Evolutionary conservation across 768 basidiomycete species (phyloP).

Genomic region (Mycena maculata): DNA sequence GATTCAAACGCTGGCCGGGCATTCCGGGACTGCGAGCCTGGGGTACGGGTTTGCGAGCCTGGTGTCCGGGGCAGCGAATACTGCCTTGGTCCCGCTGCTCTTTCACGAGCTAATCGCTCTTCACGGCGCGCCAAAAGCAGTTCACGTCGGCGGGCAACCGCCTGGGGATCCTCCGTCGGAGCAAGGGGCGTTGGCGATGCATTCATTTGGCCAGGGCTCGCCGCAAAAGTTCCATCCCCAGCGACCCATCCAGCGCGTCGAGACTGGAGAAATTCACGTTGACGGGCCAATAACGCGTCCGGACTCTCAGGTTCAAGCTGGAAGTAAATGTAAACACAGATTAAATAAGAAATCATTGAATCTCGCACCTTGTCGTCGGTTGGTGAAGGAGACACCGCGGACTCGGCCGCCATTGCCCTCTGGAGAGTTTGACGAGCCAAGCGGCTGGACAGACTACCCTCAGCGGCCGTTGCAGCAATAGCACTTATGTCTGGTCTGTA

Average conservation of each 20-base stretch:
- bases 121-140: conserved; percentile 10
- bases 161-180: background rate
- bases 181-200: background rate
- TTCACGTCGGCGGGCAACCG: conserved; percentile 5
- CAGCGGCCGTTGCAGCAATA: conserved; percentile 8
- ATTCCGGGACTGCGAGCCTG: background rate
- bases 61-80: background rate
- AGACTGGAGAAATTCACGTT: conserved; percentile 2
- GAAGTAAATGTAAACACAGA: background rate
- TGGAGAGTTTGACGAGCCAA: background rate
- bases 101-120: conserved; percentile 22
- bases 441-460: conserved; percentile 15
- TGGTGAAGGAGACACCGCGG: background rate
- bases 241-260: conserved; percentile 29
- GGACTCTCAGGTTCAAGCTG: background rate
- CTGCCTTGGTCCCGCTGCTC: background rate
- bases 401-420: background rate
- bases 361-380: too few relatives aligned
- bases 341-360: too few relatives aligned
- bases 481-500: conserved; percentile 9
- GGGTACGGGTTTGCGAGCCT: background rate
- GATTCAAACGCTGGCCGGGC: background rate
- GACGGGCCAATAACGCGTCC: background rate
- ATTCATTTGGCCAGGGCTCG: too few relatives aligned
- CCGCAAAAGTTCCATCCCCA: background rate